Base-by-base conservation (phyloP, 2,329 filamentous ascomycete species). In the Zymoseptoria tritici region DNA sequence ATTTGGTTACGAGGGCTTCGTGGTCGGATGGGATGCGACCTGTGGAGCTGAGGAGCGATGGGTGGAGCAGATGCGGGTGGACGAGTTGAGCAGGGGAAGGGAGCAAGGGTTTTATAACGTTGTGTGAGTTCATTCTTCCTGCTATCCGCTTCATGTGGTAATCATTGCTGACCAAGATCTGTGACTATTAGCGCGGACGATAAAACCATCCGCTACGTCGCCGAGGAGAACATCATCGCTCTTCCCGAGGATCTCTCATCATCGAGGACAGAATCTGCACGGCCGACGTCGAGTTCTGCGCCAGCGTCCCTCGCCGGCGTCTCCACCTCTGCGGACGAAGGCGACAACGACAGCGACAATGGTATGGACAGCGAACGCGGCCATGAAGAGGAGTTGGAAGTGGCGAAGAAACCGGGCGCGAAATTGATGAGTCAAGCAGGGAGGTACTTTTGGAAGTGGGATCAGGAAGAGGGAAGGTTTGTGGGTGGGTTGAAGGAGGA, bases 361-460 rank as follows among this genome's bases (percentile, higher is more conserved):
- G 36, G 36, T 13, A 46, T 46, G 36, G 36, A 46, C 36, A 16
- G 13, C 5, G 36, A 46, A 16, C 13, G 13, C 36, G 36, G 36
- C 3, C 36, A 46, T 46, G 36, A 46, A n/a, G 36, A n/a, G 5
- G 36, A 46, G 16, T n/a, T 46, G 36, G 36, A 46, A 13, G 16
- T 3, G 36, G 9, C 36, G 13, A 26, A 66, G 9, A 59, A 66
- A 65, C 75, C 87, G 2, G 80, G 82, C 0, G 75, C 81, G n/a
- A 75, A 82, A 22, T 78, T 95, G 62, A 81, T 90, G 70, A 79
- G 80, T 52, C 75, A 89, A 65, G 90, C 91, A 2, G 94, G 94
- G 0, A 88, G 87, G 67, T 90, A 90, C 73, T 97, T 99, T 74
- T 95, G 90, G 74, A 81, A 91, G 50, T 97, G 91, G 80, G 90